Evolutionary conservation across 2,329 filamentous ascomycete genomes (phyloP).

Genomic region (Rutstroemia sp.): DNA sequence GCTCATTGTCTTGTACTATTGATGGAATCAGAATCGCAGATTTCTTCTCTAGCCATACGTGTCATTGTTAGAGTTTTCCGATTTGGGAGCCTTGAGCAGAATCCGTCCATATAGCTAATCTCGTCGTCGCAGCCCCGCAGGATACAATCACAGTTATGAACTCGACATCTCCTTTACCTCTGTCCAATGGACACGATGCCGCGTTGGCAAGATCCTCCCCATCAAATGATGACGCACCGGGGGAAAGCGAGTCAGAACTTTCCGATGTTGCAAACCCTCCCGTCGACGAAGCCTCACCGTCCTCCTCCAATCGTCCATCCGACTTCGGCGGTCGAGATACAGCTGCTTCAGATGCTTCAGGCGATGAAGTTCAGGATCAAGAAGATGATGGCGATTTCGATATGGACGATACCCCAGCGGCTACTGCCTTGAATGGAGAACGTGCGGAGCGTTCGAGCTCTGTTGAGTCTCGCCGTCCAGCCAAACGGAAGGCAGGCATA

Average conservation of each 20-base stretch:
- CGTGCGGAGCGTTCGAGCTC: constrained; percentile 57
- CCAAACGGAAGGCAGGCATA: constrained; percentile 67
- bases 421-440: constrained; percentile 38
- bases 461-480: constrained; percentile 57
- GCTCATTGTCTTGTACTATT: constrained; percentile 10
- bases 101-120: constrained; percentile 35
- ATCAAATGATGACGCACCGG: constrained; percentile 35
- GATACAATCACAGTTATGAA: constrained; percentile 54
- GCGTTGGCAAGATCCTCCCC: constrained; percentile 41
- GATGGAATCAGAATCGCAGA: constrained; percentile 19
- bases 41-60: constrained; percentile 15
- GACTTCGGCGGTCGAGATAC: constrained; percentile 26
- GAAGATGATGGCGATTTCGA: constrained; percentile 72
- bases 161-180: constrained; percentile 54
- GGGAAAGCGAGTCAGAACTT: constrained; percentile 66
- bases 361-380: constrained; percentile 39
- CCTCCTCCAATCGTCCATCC: constrained; percentile 34
- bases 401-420: constrained; percentile 52
- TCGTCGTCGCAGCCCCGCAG: constrained; percentile 45
- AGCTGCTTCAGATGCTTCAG: constrained; percentile 27
- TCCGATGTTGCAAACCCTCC: constrained; percentile 60
- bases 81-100: constrained; percentile 14
- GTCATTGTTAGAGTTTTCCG: constrained; percentile 17
- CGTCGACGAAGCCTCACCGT: constrained; percentile 41
- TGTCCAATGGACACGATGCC: constrained; percentile 60